phyloP scores from a whole-genome alignment of 768 basidiomycete species.

The Lentinula aciculospora region DNA sequence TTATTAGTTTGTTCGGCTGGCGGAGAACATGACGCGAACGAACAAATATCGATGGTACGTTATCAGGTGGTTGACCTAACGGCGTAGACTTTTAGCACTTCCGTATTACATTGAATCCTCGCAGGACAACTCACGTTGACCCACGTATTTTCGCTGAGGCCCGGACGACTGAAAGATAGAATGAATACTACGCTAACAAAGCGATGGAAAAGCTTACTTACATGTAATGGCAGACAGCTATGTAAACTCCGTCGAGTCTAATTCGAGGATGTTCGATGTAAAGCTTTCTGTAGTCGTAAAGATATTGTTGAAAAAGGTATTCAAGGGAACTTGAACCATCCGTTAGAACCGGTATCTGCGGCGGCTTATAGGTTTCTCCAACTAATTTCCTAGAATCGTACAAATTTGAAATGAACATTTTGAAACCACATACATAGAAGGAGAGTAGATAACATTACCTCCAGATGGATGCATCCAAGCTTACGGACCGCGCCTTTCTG shows the following conservation, averaged over 20 bases:
- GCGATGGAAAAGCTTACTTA: constrained; percentile 27
- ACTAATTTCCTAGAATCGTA: constrained; percentile 55
- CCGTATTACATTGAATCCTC: constrained; percentile 1
- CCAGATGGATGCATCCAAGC: constrained; percentile 70
- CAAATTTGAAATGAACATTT: neutral
- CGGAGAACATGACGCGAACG: constrained; percentile 18
- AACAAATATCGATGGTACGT: constrained; percentile 92
- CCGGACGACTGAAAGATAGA: constrained; percentile 48
- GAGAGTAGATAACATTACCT: constrained; percentile 26
- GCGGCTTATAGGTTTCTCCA: constrained; percentile 59
- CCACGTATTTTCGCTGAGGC: constrained; percentile 82
- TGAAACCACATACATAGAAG: neutral
- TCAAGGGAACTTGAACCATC: constrained; percentile 11
- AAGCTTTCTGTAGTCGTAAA: constrained; percentile 62
- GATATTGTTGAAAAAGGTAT: constrained; percentile 2
- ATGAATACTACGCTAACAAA: constrained; percentile 6
- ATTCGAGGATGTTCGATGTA: constrained; percentile 84
- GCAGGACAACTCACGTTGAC: constrained; percentile 55
- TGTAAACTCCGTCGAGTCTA: constrained; percentile 85
- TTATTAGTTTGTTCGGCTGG: neutral
- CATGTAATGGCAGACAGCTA: constrained; percentile 88
- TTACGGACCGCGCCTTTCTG: constrained; percentile 70
- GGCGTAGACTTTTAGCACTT: constrained; percentile 8
- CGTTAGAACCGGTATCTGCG: constrained; percentile 59
- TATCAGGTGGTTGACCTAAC: constrained; percentile 75